These are phyloP conservation scores for Verbascum thapsus DNA, from an alignment of 257 asterid genomes.

Conservation along the genomic window DNA sequence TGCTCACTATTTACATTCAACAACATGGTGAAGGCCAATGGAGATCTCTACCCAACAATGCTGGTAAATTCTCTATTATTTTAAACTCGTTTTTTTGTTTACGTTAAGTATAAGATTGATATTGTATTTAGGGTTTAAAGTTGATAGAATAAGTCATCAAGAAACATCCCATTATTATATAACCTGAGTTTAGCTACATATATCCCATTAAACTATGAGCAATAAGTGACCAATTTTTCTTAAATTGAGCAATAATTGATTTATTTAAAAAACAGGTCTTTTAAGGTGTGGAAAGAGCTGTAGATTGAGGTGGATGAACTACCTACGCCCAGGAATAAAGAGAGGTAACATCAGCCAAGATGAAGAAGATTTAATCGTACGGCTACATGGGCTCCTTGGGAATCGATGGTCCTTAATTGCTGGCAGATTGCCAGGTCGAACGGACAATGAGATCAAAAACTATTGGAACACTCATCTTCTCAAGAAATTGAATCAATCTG, in stretches of 20 bases:
- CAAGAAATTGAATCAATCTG: conserved; percentile 43
- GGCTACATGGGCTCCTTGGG: conserved; percentile 66
- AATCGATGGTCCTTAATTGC: conserved; percentile 85
- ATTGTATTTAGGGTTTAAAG: too few species aligned
- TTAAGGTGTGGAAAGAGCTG: conserved; percentile 85
- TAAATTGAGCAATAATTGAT: too few species aligned
- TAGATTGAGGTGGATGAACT: conserved; percentile 76
- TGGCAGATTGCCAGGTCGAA: conserved; percentile 76
- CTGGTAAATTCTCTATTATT: conserved; percentile 26
- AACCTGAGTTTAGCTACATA: too few species aligned
- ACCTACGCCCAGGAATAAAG: conserved; percentile 71
- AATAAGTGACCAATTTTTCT: too few species aligned
- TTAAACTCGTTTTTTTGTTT: too few species aligned
- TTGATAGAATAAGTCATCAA: too few species aligned
- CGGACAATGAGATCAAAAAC: conserved; percentile 78
- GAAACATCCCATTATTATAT: too few species aligned
- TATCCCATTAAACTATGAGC: too few species aligned
- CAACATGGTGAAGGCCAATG: conserved; percentile 49
- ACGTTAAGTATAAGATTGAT: too few species aligned
- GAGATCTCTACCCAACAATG: conserved; percentile 47
- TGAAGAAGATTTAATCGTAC: conserved; percentile 66
- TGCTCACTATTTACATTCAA: conserved; percentile 35
- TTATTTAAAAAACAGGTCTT: conserved; percentile 59
- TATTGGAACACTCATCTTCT: conserved; percentile 70
- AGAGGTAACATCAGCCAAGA: conserved; percentile 63